Base-by-base conservation (phyloP, 2,329 filamentous ascomycete species). In the Colletotrichum coccodes region DNA sequence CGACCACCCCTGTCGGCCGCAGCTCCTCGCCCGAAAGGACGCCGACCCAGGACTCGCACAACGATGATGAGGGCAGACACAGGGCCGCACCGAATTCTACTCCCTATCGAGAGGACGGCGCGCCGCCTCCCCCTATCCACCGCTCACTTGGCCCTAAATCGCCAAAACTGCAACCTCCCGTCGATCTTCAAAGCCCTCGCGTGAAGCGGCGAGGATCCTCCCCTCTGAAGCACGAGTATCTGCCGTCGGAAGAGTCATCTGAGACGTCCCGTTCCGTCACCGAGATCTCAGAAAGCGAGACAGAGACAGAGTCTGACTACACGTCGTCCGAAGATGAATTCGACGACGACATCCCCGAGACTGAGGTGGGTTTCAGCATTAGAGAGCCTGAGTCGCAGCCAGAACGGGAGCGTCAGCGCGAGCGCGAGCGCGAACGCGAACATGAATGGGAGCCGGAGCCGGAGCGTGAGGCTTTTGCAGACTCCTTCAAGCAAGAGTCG, bases 211-310 rank as follows among this genome's bases (percentile, higher is more conserved):
- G 94, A 21, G 92, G 90, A 1, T 98, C 96, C 0, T 99, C 96
- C 1, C 96, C 96, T 0, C 84, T 99, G 57, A 99, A 99, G 82
- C 95, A 98, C 77, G 95, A 99, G 81, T 99, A 98, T 75, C 91
- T 95, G 71, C 95, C 95, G 16, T 98, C 96, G 1, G 89, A 91
- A 58, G 80, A 85, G 54, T 90, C 87, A 0, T 90, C 89, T 0
- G 82, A 89, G 7, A 89, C 88, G 52, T 91, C 90, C 0, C 87
- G 89, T 47, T 89, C 89, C 7, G 81, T 86, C 42, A 82, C 82
- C 38, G 89, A 86, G 6, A 56, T 52, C 3, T 69, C 66, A 14
- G 66, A 65, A 18, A 69, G 61, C 42, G 66, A 66, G 34, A 66
- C 57, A 40, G 57, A 60, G 23, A 60, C 66, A 49, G 86, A 85